These are phyloP conservation scores for Aspergillus haitiensis DNA, from an alignment of 495 filamentous ascomycete species.

Conservation along the genomic window DNA sequence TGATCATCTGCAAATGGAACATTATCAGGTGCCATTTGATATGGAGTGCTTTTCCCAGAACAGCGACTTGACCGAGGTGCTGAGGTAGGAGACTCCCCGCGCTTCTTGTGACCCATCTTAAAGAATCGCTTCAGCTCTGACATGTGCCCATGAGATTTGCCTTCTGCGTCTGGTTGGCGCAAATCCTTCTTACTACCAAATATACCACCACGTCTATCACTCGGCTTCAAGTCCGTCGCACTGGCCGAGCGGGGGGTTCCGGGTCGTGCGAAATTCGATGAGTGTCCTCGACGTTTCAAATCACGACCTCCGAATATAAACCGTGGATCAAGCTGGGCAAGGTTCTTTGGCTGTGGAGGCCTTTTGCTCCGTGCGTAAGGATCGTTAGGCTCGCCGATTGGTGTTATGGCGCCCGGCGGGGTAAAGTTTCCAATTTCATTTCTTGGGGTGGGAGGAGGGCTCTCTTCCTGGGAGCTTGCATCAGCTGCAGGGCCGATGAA, in stretches of 20 bases:
- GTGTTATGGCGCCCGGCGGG: conserved; percentile 70
- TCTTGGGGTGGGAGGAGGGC: conserved; percentile 56
- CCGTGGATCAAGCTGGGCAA: conserved; percentile 72
- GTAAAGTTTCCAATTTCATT: conserved; percentile 56
- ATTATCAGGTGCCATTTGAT: conserved; percentile 56
- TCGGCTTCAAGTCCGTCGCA: conserved; percentile 47
- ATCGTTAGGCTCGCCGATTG: conserved; percentile 78
- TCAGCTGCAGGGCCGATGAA: conserved; percentile 66
- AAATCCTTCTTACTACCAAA: conserved; percentile 48
- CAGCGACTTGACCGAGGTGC: conserved; percentile 46
- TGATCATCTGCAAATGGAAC: conserved; percentile 95
- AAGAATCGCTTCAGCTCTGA: conserved; percentile 93
- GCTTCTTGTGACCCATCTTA: conserved; percentile 66
- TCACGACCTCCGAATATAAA: conserved; percentile 76
- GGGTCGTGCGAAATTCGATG: conserved; percentile 34
- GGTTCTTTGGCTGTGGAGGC: conserved; percentile 66
- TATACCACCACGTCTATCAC: conserved; percentile 49
- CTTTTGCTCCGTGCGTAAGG: conserved; percentile 84
- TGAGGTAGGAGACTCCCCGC: conserved; percentile 58
- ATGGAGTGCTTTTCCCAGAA: conserved; percentile 57
- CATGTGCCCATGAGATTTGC: conserved; percentile 74
- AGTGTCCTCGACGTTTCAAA: conserved; percentile 43
- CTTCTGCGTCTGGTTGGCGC: conserved; percentile 42
- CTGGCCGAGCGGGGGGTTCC: conserved; percentile 46
- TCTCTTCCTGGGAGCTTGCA: conserved; percentile 47